Conservation (phyloP, 169 alveolate genomes). For the Plasmodium reichenowi region DNA sequence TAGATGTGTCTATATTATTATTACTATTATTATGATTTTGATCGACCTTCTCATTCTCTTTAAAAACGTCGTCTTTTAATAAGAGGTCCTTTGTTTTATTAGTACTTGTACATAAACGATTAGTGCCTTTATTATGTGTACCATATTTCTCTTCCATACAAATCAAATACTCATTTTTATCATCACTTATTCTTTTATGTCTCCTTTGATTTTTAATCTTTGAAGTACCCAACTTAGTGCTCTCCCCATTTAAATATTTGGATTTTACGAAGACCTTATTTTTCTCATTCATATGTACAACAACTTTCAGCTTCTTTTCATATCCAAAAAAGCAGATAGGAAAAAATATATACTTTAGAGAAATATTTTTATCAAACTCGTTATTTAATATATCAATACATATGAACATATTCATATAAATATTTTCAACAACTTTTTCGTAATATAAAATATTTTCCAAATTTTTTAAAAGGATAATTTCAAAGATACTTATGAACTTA, state of each 20-base stretch:
- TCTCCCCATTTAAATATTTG: neutral
- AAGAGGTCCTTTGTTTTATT: too few species aligned
- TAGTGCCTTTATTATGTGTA: too few species aligned
- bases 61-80: too few species aligned
- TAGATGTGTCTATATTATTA: too few species aligned
- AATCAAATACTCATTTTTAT: neutral
- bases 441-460: conserved; percentile 61
- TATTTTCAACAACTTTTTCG: conserved; percentile 51
- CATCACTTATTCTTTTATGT: neutral
- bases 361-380: conserved; percentile 49
- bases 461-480: conserved; percentile 62
- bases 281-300: conserved; percentile 34
- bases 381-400: conserved; percentile 71
- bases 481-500: conserved; percentile 61
- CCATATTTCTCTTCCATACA: neutral
- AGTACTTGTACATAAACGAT: too few species aligned
- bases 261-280: conserved; percentile 37
- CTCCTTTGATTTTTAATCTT: neutral
- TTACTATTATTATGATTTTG: too few species aligned
- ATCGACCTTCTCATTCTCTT: too few species aligned
- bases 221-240: too few species aligned
- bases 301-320: conserved; percentile 11
- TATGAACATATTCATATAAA: conserved; percentile 73
- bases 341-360: conserved; percentile 54
- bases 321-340: conserved; percentile 34